Conservation (phyloP, 495 filamentous ascomycete species). For the Podospora anserina region DNA sequence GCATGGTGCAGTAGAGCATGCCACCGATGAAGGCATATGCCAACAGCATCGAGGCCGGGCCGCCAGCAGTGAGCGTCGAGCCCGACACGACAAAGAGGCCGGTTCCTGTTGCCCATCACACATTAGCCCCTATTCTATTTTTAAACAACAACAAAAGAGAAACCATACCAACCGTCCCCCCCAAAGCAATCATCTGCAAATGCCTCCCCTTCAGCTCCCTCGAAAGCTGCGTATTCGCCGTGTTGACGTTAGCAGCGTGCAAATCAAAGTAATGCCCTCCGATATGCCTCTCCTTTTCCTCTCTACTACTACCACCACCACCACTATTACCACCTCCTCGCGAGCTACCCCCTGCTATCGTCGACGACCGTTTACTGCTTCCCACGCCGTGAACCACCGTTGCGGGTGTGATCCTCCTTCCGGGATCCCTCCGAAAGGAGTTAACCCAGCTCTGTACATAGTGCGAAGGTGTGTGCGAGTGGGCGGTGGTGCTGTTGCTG, state of each 20-base stretch:
- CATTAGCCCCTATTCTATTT: too few species aligned
- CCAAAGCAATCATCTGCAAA: slow-evolving; percentile 96
- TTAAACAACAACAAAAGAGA: neutral
- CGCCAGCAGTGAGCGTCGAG: slow-evolving; percentile 69
- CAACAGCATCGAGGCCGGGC: slow-evolving; percentile 80
- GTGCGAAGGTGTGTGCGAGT: neutral
- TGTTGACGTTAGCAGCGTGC: slow-evolving; percentile 67
- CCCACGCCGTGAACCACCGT: neutral
- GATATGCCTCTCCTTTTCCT: slow-evolving; percentile 2
- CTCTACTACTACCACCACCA: neutral
- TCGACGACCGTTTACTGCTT: neutral
- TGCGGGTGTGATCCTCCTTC: neutral
- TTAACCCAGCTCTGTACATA: neutral
- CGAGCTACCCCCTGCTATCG: neutral
- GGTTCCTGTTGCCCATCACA: slow-evolving; percentile 55
- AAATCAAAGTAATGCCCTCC: slow-evolving; percentile 65
- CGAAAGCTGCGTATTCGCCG: slow-evolving; percentile 72
- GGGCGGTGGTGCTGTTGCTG: neutral
- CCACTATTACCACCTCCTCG: neutral
- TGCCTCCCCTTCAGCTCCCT: slow-evolving; percentile 78
- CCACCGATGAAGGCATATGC: slow-evolving; percentile 77
- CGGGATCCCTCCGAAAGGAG: neutral
- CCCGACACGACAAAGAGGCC: slow-evolving; percentile 91
- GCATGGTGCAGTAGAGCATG: slow-evolving; percentile 91
- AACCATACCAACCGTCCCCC: slow-evolving; percentile 80